A percentile compares a stretch with the other conserved stretches of the same genome.
Evolutionary conservation across 2,329 filamentous ascomycete genomes (phyloP).

Genomic region (Cytospora mali): DNA sequence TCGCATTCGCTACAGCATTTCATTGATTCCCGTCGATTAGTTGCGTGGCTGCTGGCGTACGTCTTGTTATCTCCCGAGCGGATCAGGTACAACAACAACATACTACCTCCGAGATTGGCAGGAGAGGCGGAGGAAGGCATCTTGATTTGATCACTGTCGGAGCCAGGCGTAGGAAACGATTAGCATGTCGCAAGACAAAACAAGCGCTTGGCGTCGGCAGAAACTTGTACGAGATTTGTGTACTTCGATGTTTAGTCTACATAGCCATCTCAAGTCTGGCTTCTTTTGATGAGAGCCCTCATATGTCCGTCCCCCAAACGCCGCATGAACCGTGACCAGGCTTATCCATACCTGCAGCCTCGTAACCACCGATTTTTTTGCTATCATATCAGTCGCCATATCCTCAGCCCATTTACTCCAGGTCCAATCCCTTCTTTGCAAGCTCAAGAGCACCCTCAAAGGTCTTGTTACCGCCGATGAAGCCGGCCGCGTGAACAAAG

Average conservation of each 20-base stretch:
- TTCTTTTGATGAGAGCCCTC: background rate
- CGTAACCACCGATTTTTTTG: background rate
- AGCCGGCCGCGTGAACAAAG: constrained; percentile 92
- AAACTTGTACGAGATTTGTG: background rate
- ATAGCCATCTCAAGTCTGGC: background rate
- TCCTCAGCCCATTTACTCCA: constrained; percentile 30
- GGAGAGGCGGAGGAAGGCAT: background rate
- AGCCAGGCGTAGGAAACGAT: background rate
- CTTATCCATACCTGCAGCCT: background rate
- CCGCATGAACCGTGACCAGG: background rate
- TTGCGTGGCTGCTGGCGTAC: constrained; percentile 9
- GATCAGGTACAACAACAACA: background rate
- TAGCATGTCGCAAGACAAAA: background rate
- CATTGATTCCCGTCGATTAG: background rate
- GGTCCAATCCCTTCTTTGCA: constrained; percentile 72
- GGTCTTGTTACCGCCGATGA: constrained; percentile 94
- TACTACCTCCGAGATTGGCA: background rate
- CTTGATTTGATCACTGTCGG: background rate
- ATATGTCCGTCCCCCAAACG: background rate
- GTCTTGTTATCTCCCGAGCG: constrained; percentile 4
- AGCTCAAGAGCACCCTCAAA: constrained; percentile 86
- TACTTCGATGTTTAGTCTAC: background rate
- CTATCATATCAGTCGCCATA: background rate
- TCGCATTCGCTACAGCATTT: constrained; percentile 26
- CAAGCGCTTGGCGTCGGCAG: background rate